phyloP scores from a whole-genome alignment of 768 basidiomycete genomes.

The Panellus pusillus region DNA sequence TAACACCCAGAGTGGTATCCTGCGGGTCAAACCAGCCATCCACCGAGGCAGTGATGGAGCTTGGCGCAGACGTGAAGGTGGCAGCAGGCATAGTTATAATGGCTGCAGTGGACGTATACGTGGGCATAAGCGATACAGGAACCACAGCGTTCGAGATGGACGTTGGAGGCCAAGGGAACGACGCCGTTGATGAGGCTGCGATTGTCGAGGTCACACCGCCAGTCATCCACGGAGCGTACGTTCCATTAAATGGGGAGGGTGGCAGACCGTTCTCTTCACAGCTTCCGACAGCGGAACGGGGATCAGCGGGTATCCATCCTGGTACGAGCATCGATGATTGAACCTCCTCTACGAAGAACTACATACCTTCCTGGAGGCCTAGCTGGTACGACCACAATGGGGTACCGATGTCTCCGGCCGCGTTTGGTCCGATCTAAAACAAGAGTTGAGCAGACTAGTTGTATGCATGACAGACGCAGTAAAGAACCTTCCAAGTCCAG shows the following conservation, averaged over 20 bases:
- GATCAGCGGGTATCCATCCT: slow-evolving; percentile 80
- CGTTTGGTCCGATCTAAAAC: slow-evolving; percentile 46
- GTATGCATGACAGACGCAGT: neutral
- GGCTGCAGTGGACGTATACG: slow-evolving; percentile 63
- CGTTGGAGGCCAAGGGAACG: slow-evolving; percentile 57
- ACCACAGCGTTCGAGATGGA: slow-evolving; percentile 44
- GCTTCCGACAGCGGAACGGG: slow-evolving; percentile 60
- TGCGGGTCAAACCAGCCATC: slow-evolving; percentile 58
- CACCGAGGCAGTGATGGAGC: slow-evolving; percentile 42
- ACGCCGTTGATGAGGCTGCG: slow-evolving; percentile 39
- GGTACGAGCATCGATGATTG: no score
- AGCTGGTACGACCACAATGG: slow-evolving; percentile 54
- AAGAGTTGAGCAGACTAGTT: slow-evolving; percentile 50
- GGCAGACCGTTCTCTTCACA: slow-evolving; percentile 57
- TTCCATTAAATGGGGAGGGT: slow-evolving; percentile 39
- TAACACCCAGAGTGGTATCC: slow-evolving; percentile 49
- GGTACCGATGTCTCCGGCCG: slow-evolving; percentile 35
- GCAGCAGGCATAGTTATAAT: slow-evolving; percentile 57
- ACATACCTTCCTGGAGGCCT: slow-evolving; percentile 45
- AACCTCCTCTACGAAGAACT: no score
- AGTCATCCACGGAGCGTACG: slow-evolving; percentile 64
- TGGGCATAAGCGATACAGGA: slow-evolving; percentile 47
- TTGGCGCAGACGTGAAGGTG: slow-evolving; percentile 45
- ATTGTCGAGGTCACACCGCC: slow-evolving; percentile 63
- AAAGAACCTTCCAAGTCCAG: slow-evolving; percentile 52